Evolutionary conservation across 1,284 basidiomycete genomes (phyloP), one percentile per base, ranked within the genome.

Genomic region (Papiliotrema nemorosa): DNA sequence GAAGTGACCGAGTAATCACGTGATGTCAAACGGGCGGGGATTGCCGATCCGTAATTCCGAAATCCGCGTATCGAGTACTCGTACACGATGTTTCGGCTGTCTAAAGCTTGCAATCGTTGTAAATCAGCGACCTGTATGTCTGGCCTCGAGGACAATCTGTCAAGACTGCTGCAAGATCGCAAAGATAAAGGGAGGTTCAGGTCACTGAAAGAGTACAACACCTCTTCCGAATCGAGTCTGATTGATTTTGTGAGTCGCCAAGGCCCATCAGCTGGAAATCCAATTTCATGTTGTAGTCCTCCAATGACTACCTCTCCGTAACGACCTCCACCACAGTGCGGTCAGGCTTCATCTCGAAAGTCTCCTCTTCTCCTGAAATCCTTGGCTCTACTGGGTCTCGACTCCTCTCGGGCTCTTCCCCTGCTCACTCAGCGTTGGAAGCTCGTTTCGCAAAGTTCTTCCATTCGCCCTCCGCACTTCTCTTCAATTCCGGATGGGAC

Each of bases 401-500:
- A 9, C 79, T 97, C 0, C 81, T 97, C n/a, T 88, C 91, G 52
- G 81, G 81, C 29, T 89, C 91, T 67, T 81, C 83, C 0, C 71
- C 77, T 6, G 77, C 81, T 1, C 90, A 94, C 71, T 75, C 76
- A 22, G 75, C 77, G 2, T 78, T 94, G 44, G 90, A 94, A 69
- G 70, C 72, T 5, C 81, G 87, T 0, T 78, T 92, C 20, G 74
- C 78, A 0, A 53, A 43, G 1, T 87, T 89, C 72, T 89, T 92
- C 74, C 60, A 72, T 24, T 77, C 81, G 3, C 81, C 82, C 25
- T 76, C 82, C 0, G 88, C 87, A 0, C 78, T 97, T 12, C 79
- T 97, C 16, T 97, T 96, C 82, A 94, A 92, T 72, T 91, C 88
- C 0, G 94, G 93, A 0, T 97, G 87, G 73, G 92, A 97, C 72